Conservation (phyloP, 2,329 filamentous ascomycete species). For the Aspergillus oerlinghausenensis region DNA sequence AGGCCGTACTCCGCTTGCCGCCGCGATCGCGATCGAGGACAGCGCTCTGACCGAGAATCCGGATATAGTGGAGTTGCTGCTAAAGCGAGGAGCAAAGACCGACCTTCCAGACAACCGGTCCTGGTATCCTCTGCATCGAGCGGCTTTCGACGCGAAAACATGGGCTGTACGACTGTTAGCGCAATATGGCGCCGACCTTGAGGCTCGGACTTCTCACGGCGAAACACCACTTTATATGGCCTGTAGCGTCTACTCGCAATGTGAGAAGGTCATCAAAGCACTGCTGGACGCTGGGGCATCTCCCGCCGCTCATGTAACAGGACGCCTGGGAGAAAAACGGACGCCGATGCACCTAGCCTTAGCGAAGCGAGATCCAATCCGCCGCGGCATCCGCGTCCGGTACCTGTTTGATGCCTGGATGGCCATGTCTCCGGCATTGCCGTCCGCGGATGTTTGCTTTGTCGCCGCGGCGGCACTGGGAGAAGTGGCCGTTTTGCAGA, state of each 20-base stretch:
- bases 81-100: background rate
- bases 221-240: background rate
- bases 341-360: background rate
- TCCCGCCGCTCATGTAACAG: background rate
- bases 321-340: background rate
- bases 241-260: background rate
- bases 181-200: background rate
- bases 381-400: background rate
- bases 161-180: background rate
- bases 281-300: background rate
- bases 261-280: background rate
- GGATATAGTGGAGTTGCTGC: background rate
- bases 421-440: background rate
- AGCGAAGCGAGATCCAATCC: background rate
- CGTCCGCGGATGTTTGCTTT: background rate
- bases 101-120: background rate
- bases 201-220: background rate
- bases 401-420: background rate
- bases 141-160: background rate
- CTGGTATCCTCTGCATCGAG: background rate
- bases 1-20: background rate
- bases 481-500: background rate
- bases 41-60: background rate
- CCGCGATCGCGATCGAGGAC: background rate
- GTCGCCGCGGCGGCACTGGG: background rate